Percentiles rank a stretch among this genome's conserved stretches.
Evolutionary conservation across 257 asterid species (phyloP).

Genomic region (Nicotiana knightiana): DNA sequence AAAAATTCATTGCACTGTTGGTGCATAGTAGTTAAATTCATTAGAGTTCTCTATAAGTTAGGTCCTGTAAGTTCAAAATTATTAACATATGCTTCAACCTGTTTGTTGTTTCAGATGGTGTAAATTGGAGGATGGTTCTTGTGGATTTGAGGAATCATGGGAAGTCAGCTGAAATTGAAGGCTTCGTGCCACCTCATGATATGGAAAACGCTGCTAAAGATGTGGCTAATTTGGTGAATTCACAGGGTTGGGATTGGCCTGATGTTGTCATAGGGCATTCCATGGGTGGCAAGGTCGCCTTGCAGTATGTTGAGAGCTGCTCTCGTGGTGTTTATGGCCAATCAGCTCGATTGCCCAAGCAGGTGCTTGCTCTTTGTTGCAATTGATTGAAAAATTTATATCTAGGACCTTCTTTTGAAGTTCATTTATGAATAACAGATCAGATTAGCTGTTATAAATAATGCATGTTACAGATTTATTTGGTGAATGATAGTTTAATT

Average conservation of each 20-base stretch:
- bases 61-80: not conserved
- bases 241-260: constrained; percentile 81
- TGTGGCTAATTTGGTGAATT: constrained; percentile 63
- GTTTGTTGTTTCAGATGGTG: constrained; percentile 7
- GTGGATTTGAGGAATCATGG: constrained; percentile 96
- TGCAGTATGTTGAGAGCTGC: constrained; percentile 78
- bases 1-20: too few species aligned
- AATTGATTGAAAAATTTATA: not conserved
- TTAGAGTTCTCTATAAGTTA: too few species aligned
- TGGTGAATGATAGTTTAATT: not conserved
- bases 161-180: constrained; percentile 56
- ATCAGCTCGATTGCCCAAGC: constrained; percentile 52
- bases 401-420: not conserved
- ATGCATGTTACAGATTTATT: not conserved
- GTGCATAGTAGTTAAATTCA: too few species aligned
- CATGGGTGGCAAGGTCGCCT: constrained; percentile 91
- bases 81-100: not conserved
- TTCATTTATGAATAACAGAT: not conserved
- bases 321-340: constrained; percentile 62
- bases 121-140: constrained; percentile 76
- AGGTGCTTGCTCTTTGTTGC: constrained; percentile 41
- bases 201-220: constrained; percentile 78
- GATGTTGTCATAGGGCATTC: constrained; percentile 95
- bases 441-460: not conserved
- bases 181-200: constrained; percentile 60